Evolutionary conservation across 768 basidiomycete species (phyloP).

Genomic region (Cubamyces sp.): DNA sequence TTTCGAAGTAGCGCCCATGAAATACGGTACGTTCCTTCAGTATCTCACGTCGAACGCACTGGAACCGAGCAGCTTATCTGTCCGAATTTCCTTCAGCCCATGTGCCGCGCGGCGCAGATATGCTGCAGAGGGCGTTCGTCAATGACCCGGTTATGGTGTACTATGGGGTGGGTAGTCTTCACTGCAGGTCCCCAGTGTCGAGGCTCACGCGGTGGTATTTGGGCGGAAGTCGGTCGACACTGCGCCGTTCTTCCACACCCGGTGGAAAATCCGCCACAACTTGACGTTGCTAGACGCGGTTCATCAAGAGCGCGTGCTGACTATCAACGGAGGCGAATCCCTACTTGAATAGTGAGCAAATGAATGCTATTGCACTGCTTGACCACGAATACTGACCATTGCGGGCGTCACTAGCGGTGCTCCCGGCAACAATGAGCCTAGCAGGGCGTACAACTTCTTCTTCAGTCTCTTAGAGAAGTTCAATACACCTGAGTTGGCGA

Average conservation of each 20-base stretch:
- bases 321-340: neutral
- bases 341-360: neutral
- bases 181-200: no score
- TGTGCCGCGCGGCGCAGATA: neutral
- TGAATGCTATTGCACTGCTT: neutral
- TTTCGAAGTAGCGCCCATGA: neutral
- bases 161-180: neutral
- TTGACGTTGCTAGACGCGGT: neutral
- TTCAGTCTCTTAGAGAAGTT: neutral
- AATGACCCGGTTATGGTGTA: slow-evolving; percentile 9
- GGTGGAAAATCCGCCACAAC: slow-evolving; percentile 1
- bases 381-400: neutral
- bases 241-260: neutral
- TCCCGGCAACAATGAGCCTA: neutral
- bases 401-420: neutral
- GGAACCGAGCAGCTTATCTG: no score
- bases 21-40: neutral
- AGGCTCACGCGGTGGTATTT: neutral
- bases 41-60: no score
- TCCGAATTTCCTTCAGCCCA: slow-evolving; percentile 3
- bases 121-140: neutral
- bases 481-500: neutral
- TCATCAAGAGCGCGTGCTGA: neutral
- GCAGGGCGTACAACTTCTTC: neutral
- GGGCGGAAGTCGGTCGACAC: slow-evolving; percentile 2